These are phyloP conservation scores for Russula vinacea DNA, from an alignment of 768 basidiomycete genomes.

Conservation along the genomic window DNA sequence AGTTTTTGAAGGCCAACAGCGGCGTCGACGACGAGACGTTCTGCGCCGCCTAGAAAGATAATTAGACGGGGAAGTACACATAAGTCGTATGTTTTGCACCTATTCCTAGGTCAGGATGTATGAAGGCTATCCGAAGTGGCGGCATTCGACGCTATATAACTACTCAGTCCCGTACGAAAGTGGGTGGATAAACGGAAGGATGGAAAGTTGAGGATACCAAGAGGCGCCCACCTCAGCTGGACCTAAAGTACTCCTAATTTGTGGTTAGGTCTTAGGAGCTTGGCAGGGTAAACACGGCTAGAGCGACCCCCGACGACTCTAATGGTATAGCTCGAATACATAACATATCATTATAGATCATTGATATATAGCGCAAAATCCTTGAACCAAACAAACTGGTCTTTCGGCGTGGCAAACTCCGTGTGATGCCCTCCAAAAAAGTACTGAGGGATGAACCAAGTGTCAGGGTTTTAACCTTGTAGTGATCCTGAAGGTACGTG, in stretches of 20 bases:
- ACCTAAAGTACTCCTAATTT: background rate
- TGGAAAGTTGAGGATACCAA: background rate
- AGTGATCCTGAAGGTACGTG: slow-evolving; percentile 30
- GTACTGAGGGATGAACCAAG: slow-evolving; percentile 43
- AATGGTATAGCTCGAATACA: background rate
- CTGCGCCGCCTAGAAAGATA: slow-evolving; percentile 74
- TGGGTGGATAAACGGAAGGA: background rate
- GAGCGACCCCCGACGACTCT: background rate
- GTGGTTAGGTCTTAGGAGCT: slow-evolving; percentile 1
- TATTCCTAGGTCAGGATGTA: slow-evolving; percentile 94
- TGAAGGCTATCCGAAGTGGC: slow-evolving; percentile 63
- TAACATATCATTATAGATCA: background rate
- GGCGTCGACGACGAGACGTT: slow-evolving; percentile 92
- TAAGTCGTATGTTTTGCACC: slow-evolving; percentile 45
- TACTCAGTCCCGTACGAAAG: background rate
- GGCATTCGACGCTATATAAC: background rate
- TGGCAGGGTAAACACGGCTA: background rate
- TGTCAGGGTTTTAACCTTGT: background rate
- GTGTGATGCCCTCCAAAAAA: slow-evolving; percentile 76
- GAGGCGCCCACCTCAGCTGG: no score
- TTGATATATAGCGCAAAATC: slow-evolving; percentile 51
- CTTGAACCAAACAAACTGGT: slow-evolving; percentile 77
- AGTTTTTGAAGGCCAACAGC: slow-evolving; percentile 81
- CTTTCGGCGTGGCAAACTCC: slow-evolving; percentile 63
- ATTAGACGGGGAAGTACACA: background rate